Percentiles rank a stretch among this genome's conserved stretches.
These are phyloP conservation scores for Acacia confusa DNA, from an alignment of 306 rosid genomes.

Conservation along the genomic window DNA sequence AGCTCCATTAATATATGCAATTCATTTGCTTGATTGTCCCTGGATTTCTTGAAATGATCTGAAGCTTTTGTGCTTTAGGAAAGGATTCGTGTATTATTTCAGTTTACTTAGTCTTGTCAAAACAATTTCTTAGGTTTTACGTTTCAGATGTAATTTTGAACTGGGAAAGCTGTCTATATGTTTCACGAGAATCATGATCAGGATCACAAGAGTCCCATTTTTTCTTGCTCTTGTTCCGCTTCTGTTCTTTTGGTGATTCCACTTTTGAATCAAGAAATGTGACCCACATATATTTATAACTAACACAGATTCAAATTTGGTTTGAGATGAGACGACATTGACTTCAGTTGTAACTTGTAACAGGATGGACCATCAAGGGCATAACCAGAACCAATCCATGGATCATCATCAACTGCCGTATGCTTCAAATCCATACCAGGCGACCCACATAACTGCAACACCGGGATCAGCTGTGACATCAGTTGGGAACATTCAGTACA, in stretches of 20 bases:
- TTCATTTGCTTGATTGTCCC: slow-evolving; percentile 20
- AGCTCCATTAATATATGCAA: background rate
- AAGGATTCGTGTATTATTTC: background rate
- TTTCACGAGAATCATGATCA: background rate
- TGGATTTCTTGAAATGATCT: slow-evolving; percentile 16
- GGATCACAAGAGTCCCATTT: slow-evolving; percentile 1
- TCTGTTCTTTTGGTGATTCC: background rate
- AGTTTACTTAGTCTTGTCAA: background rate
- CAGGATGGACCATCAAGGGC: slow-evolving; percentile 66
- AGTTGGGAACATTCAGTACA: slow-evolving; percentile 42
- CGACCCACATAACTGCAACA: slow-evolving; percentile 41
- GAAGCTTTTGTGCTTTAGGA: slow-evolving; percentile 17
- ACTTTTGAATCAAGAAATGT: slow-evolving; percentile 1
- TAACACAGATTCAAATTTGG: slow-evolving; percentile 3
- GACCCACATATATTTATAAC: slow-evolving; percentile 4
- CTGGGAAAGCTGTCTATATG: background rate
- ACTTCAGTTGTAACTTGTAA: slow-evolving; percentile 36
- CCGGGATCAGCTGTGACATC: slow-evolving; percentile 41
- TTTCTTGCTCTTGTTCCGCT: background rate
- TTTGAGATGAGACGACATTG: slow-evolving; percentile 19
- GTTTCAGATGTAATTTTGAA: slow-evolving; percentile 23
- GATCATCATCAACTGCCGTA: slow-evolving; percentile 48
- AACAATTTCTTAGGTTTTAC: background rate
- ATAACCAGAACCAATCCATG: slow-evolving; percentile 46
- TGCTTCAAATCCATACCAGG: slow-evolving; percentile 47